phyloP scores from a whole-genome alignment of 768 basidiomycete genomes.

The Lactarius pseudohatsudake region DNA sequence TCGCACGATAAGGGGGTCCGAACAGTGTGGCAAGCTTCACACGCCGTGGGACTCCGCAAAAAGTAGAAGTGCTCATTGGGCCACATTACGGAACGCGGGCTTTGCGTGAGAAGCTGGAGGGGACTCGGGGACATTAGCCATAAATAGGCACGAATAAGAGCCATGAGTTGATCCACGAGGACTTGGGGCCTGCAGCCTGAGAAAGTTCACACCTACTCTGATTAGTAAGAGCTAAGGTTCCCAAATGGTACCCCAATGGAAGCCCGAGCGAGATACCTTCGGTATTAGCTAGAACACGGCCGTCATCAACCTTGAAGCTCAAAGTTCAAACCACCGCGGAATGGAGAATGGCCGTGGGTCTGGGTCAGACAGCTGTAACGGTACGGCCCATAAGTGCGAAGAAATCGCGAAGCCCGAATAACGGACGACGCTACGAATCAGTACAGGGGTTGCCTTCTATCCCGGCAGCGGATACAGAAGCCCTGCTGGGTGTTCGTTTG shows the following conservation, averaged over 20 bases:
- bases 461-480: not conserved
- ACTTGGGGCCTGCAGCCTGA: not conserved
- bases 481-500: not conserved
- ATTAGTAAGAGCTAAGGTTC: no score
- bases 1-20: not conserved
- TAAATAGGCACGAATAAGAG: not conserved
- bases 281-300: not conserved
- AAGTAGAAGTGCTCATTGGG: not conserved
- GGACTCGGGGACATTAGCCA: not conserved
- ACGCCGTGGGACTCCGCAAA: not conserved
- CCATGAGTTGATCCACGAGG: not conserved
- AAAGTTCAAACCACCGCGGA: not conserved
- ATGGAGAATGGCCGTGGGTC: not conserved
- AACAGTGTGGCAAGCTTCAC: not conserved
- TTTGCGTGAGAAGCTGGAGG: not conserved
- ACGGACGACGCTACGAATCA: not conserved
- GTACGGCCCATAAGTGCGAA: not conserved
- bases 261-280: not conserved
- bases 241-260: no score
- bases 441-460: not conserved
- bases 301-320: not conserved
- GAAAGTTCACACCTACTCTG: not conserved
- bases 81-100: not conserved
- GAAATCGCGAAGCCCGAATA: not conserved
- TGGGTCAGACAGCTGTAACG: not conserved